Evolutionary conservation across 2,329 filamentous ascomycete genomes (phyloP).

Genomic region (Hymenoscyphus albidus): DNA sequence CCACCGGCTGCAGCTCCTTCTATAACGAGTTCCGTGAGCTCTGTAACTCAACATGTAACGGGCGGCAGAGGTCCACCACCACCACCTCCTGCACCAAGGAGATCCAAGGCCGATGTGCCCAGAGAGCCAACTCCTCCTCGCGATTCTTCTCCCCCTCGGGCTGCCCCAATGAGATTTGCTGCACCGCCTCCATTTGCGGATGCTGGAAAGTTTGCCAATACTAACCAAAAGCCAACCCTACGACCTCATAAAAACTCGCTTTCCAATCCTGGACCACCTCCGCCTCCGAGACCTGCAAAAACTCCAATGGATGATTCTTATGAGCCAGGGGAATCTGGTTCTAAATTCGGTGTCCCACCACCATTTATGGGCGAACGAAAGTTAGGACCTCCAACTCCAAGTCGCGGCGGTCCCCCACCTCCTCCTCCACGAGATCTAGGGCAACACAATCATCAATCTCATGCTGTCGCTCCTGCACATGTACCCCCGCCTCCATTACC

Average conservation of each 20-base stretch:
- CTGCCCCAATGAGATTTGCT: slow-evolving; percentile 64
- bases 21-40: slow-evolving; percentile 32
- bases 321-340: slow-evolving; percentile 41
- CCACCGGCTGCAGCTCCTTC: slow-evolving; percentile 50
- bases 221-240: slow-evolving; percentile 41
- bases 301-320: slow-evolving; percentile 65
- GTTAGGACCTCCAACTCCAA: slow-evolving; percentile 68
- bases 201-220: slow-evolving; percentile 77
- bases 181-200: slow-evolving; percentile 86
- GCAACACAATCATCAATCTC: slow-evolving; percentile 46
- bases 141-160: slow-evolving; percentile 63
- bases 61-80: slow-evolving; percentile 41
- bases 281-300: slow-evolving; percentile 66
- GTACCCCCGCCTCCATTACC: slow-evolving; percentile 41
- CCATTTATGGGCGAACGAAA: slow-evolving; percentile 66
- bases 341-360: slow-evolving; percentile 74
- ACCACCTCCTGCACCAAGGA: slow-evolving; percentile 58
- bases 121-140: slow-evolving; percentile 58
- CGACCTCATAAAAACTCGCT: slow-evolving; percentile 48
- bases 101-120: slow-evolving; percentile 49
- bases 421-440: slow-evolving; percentile 54
- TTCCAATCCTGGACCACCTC: slow-evolving; percentile 57
- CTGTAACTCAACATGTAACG: slow-evolving; percentile 22
- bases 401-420: slow-evolving; percentile 66
- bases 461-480: slow-evolving; percentile 36